phyloP scores from a whole-genome alignment of 371 early-diverging fungal species.

The Scutellospora calospora region DNA sequence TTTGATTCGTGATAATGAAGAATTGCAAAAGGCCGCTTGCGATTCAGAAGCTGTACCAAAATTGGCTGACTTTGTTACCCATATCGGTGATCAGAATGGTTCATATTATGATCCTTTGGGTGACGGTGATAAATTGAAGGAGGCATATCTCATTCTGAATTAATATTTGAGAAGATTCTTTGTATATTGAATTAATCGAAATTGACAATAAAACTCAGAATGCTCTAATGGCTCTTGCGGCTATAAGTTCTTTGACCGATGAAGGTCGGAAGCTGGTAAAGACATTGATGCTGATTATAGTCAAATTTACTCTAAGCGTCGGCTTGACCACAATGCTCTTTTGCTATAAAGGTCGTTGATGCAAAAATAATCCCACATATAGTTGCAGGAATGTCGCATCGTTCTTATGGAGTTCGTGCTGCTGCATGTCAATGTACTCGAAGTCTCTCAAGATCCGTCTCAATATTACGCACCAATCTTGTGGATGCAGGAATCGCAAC shows the following conservation, averaged over 20 bases:
- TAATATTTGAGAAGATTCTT: background rate
- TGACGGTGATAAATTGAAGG: slow-evolving; percentile 71
- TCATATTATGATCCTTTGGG: slow-evolving; percentile 58
- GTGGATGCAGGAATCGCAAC: slow-evolving; percentile 83
- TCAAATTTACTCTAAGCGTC: background rate
- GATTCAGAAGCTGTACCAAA: slow-evolving; percentile 81
- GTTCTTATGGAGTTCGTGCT: slow-evolving; percentile 65
- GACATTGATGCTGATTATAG: background rate
- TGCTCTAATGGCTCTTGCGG: slow-evolving; percentile 78
- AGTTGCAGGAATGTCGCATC: slow-evolving; percentile 72
- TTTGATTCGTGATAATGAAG: slow-evolving; percentile 77
- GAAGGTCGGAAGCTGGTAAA: slow-evolving; percentile 79
- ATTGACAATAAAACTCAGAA: slow-evolving; percentile 54
- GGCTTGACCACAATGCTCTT: background rate
- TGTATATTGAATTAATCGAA: background rate
- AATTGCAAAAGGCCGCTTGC: slow-evolving; percentile 81
- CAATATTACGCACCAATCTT: slow-evolving; percentile 79
- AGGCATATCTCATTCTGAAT: slow-evolving; percentile 53
- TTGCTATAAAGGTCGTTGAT: slow-evolving; percentile 67
- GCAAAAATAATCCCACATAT: slow-evolving; percentile 80
- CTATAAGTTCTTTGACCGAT: slow-evolving; percentile 77
- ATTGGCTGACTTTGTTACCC: slow-evolving; percentile 67
- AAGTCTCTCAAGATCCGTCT: slow-evolving; percentile 82
- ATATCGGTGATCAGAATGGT: slow-evolving; percentile 57
- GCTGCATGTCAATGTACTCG: slow-evolving; percentile 87